Base-by-base conservation (phyloP, 768 basidiomycete species). In the Ramaria rubella region DNA sequence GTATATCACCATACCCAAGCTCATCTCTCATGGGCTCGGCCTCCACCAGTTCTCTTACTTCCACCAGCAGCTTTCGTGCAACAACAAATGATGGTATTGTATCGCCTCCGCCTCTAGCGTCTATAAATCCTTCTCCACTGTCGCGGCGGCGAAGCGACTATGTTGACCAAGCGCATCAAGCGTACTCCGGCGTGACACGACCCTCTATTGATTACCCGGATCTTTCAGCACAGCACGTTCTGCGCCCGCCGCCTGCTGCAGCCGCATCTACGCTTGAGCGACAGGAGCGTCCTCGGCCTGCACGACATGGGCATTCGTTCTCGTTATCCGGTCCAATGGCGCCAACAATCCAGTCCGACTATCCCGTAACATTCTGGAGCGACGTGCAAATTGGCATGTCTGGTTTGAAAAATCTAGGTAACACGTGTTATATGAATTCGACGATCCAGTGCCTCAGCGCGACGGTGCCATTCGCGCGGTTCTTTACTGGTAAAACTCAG, bases 371-470 rank as follows among this genome's bases (percentile, higher is more conserved):
- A 5, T 94, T 88, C 68, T 97, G 94, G 94, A 70, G 77, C 14
- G 90, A 94, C 66, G 75, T 82, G 38, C 81, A 86, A 59, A 83
- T 94, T 53, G 87, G 86, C 23, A 83, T 83, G 19, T 83, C 85
- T 0, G 95, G 95, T 3, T 69, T 99, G 67, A 94, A 94, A 80
- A 99, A 99, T 68, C 67, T 98, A 59, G 86, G 89, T 17, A 98
- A 97, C 68, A 99, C 96, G 7, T 99, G 96, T 69, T 99, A 98
- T 67, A 98, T 98, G 93, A 98, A 98, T 68, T 90, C 96, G 29
- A 94, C 93, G 5, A 82, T 99, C 15, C 96, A 99, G 70, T 99
- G 96, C 69, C 74, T 99, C 66, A 93, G 86, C 67, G 94, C 94
- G 0, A 96, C 95, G 0, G 82, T 89, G 6, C 95, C 95, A 0